A percentile compares a stretch with the other conserved stretches of the same genome.
Conservation (phyloP, 805 yeast species). For the Candida montana region DNA sequence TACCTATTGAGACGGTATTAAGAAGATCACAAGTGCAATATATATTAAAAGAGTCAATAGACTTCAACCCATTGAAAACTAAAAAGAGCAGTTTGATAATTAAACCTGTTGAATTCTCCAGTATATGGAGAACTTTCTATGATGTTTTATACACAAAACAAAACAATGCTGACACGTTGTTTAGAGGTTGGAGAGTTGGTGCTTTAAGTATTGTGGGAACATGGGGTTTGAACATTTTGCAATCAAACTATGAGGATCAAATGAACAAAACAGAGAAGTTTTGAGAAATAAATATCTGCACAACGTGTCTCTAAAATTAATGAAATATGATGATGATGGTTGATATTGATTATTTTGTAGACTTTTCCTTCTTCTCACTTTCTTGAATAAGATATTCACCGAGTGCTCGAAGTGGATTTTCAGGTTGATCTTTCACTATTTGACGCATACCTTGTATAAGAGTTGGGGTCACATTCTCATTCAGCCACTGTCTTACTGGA, state of each 20-base stretch:
- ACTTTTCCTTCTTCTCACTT: slow-evolving; percentile 20
- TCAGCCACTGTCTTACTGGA: slow-evolving; percentile 62
- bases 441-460: slow-evolving; percentile 47
- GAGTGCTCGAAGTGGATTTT: slow-evolving; percentile 45
- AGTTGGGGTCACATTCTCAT: slow-evolving; percentile 56
- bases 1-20: slow-evolving; percentile 84
- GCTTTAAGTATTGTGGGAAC: slow-evolving; percentile 72
- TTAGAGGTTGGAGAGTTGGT: slow-evolving; percentile 92
- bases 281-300: slow-evolving; percentile 1
- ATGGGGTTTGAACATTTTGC: slow-evolving; percentile 68
- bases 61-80: slow-evolving; percentile 36
- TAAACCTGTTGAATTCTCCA: slow-evolving; percentile 49
- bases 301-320: too few species aligned
- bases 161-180: slow-evolving; percentile 47
- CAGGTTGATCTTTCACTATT: slow-evolving; percentile 32
- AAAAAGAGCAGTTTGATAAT: slow-evolving; percentile 48
- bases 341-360: too few species aligned
- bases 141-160: slow-evolving; percentile 35
- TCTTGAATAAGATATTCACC: slow-evolving; percentile 49
- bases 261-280: slow-evolving; percentile 38
- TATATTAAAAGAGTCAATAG: slow-evolving; percentile 34
- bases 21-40: slow-evolving; percentile 78
- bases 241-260: slow-evolving; percentile 42
- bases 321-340: background rate
- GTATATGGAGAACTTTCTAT: slow-evolving; percentile 50